A percentile compares a stretch with the other conserved stretches of the same genome.
Conservation (phyloP, 208 protist species). For the Ichthyophonus hoferi region DNA sequence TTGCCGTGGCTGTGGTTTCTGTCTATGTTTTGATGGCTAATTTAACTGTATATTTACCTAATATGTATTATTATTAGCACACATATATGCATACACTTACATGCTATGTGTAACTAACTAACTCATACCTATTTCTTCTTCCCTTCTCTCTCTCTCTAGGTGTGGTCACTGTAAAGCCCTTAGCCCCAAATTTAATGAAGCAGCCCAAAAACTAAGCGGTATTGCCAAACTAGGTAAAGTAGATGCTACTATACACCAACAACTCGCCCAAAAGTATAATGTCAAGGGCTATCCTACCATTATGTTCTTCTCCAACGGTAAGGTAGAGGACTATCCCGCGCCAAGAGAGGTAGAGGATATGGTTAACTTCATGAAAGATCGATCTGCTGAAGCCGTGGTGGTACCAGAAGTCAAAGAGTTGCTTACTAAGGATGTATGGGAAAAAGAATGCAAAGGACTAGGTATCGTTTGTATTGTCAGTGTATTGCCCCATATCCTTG, state of each 20-base stretch:
- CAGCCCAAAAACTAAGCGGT: constrained; percentile 25
- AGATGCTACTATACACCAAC: constrained; percentile 39
- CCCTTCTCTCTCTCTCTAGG: constrained; percentile 6
- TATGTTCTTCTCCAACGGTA: constrained; percentile 26
- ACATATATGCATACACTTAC: too few species aligned
- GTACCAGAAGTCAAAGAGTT: constrained; percentile 7
- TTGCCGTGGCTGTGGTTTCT: neutral
- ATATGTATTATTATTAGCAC: too few species aligned
- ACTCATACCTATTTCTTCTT: too few species aligned
- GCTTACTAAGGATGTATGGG: neutral
- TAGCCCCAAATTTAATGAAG: constrained; percentile 12
- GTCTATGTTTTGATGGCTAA: too few species aligned
- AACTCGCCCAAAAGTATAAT: constrained; percentile 14
- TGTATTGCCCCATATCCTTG: constrained; percentile 46
- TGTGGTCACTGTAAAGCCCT: constrained; percentile 45
- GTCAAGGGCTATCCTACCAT: constrained; percentile 47
- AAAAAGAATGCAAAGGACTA: neutral
- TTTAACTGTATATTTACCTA: too few species aligned
- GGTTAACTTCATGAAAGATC: constrained; percentile 9
- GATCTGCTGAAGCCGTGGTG: neutral
- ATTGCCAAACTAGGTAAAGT: constrained; percentile 32
- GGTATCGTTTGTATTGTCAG: constrained; percentile 22
- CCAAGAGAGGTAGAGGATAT: neutral
- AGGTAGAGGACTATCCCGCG: constrained; percentile 8
- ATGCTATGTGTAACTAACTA: too few species aligned